Conservation (phyloP, 2,329 filamentous ascomycete genomes). For the Epichloe elymi region DNA sequence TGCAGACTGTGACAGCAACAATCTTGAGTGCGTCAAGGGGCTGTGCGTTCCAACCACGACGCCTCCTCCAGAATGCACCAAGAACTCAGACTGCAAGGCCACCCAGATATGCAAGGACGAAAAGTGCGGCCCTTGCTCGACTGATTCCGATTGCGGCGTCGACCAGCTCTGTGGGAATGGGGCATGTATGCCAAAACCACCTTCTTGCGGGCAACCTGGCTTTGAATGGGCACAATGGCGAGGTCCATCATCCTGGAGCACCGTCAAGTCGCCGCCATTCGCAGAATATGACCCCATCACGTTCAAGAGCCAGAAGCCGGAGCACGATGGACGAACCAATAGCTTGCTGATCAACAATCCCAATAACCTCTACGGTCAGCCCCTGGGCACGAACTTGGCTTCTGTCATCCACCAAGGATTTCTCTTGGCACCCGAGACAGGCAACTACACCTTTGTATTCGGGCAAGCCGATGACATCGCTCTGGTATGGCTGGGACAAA, state of each 20-base stretch:
- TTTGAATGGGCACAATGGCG: conserved; percentile 8
- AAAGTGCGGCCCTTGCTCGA: conserved; percentile 6
- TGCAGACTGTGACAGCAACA: conserved; percentile 1
- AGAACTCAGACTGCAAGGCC: conserved; percentile 6
- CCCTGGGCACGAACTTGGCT: conserved; percentile 4
- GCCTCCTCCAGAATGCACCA: conserved; percentile 5
- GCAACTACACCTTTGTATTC: conserved; percentile 7
- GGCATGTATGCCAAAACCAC: conserved; percentile 6
- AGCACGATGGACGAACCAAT: conserved; percentile 6
- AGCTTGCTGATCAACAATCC: conserved; percentile 4
- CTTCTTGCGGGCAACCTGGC: conserved; percentile 7
- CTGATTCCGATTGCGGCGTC: conserved; percentile 3
- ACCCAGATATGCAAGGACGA: conserved; percentile 6
- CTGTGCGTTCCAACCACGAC: conserved; percentile 2
- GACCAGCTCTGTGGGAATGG: conserved; percentile 4
- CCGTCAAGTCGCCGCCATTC: conserved; percentile 8
- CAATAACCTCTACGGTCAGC: conserved; percentile 3
- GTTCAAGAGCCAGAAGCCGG: conserved; percentile 3
- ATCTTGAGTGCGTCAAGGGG: conserved; percentile 4
- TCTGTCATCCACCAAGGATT: conserved; percentile 7
- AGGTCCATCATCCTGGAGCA: conserved; percentile 4
- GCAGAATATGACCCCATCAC: conserved; percentile 5
- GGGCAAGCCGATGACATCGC: conserved; percentile 8
- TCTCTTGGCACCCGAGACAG: conserved; percentile 7
- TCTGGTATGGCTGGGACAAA: conserved; percentile 6